Conservation (phyloP, 805 yeast genomes). For the Wickerhamiella galacta region DNA sequence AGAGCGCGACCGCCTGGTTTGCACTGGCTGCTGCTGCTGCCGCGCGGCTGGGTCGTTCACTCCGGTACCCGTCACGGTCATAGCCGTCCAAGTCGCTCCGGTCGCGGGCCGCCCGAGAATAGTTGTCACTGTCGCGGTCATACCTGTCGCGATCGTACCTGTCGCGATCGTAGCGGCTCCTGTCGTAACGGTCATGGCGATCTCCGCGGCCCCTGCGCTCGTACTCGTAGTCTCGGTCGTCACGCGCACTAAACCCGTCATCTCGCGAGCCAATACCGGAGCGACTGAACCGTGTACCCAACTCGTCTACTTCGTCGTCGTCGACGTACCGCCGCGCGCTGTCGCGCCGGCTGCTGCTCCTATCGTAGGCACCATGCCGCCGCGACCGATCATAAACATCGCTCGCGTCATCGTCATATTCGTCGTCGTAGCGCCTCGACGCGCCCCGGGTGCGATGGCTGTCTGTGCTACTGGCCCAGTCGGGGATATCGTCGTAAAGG, state of each 20-base stretch:
- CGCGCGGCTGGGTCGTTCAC: constrained; percentile 1
- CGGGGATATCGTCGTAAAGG: constrained; percentile 62
- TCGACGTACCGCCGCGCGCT: constrained; percentile 2
- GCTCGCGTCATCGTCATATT: constrained; percentile 28
- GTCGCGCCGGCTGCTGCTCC: constrained; percentile 12
- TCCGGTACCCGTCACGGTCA: constrained; percentile 17
- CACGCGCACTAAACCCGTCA: background rate
- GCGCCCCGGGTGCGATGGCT: no score
- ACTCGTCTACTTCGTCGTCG: background rate
- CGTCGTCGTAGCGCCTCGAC: constrained; percentile 16
- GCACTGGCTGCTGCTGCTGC: constrained; percentile 21
- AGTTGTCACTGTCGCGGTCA: constrained; percentile 3
- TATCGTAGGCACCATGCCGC: constrained; percentile 10
- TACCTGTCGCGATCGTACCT: constrained; percentile 18
- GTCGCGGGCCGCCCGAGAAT: constrained; percentile 2
- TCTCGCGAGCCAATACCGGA: background rate
- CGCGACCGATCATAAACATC: constrained; percentile 14
- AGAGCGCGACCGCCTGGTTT: constrained; percentile 79
- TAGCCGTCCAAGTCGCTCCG: constrained; percentile 6
- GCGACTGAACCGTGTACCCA: background rate
- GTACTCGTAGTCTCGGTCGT: constrained; percentile 5
- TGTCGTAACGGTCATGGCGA: constrained; percentile 17
- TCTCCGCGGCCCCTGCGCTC: constrained; percentile 47
- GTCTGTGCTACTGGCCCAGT: constrained; percentile 64
- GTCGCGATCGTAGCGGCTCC: constrained; percentile 8